Evolutionary conservation across 352 stramenopile genomes (phyloP).

Genomic region (Pythium brachiatum): DNA sequence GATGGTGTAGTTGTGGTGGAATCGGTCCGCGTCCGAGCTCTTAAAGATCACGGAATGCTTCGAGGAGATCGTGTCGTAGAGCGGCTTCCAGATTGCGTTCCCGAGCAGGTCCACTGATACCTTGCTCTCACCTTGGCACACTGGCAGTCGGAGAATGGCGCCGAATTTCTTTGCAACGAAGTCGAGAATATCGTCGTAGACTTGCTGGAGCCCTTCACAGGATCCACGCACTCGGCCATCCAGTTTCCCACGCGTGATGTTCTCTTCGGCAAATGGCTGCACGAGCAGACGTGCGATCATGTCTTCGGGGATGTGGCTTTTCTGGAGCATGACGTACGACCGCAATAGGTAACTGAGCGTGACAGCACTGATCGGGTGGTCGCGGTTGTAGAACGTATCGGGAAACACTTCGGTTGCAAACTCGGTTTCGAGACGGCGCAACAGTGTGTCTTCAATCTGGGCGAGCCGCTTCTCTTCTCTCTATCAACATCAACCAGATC

Average conservation of each 20-base stretch:
- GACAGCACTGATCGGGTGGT: slow-evolving; percentile 61
- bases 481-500: slow-evolving; percentile 20
- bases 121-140: slow-evolving; percentile 69
- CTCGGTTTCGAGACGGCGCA: slow-evolving; percentile 77
- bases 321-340: slow-evolving; percentile 74
- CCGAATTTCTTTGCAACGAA: slow-evolving; percentile 75
- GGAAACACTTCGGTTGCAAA: slow-evolving; percentile 85
- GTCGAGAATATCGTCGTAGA: slow-evolving; percentile 71
- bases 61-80: slow-evolving; percentile 57
- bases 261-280: slow-evolving; percentile 75
- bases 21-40: slow-evolving; percentile 67
- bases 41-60: slow-evolving; percentile 86
- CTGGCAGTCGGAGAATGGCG: slow-evolving; percentile 47
- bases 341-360: slow-evolving; percentile 71
- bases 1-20: slow-evolving; percentile 80
- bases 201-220: slow-evolving; percentile 65
- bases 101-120: slow-evolving; percentile 76
- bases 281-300: slow-evolving; percentile 80
- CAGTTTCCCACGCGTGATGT: slow-evolving; percentile 70
- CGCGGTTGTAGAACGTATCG: slow-evolving; percentile 84
- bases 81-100: slow-evolving; percentile 79
- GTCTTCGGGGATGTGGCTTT: slow-evolving; percentile 74
- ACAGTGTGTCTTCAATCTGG: slow-evolving; percentile 66
- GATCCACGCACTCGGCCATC: slow-evolving; percentile 71
- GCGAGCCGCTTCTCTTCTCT: slow-evolving; percentile 68